Percentiles rank a stretch among this genome's conserved stretches.
Conservation (phyloP, 2,329 filamentous ascomycete species). For the Fusarium sp. region DNA sequence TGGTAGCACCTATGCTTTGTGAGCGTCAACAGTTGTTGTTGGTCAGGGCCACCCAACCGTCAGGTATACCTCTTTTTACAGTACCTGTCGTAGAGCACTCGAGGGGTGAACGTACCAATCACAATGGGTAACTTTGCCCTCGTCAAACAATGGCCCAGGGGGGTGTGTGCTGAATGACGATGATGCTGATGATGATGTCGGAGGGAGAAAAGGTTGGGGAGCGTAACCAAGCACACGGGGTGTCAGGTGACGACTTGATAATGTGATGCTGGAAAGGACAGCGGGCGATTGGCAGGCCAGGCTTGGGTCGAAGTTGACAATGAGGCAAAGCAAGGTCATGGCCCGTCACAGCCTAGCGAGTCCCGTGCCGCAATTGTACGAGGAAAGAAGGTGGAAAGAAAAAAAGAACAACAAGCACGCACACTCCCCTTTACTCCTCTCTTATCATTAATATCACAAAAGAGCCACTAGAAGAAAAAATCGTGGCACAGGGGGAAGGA, state of each 20-base stretch:
- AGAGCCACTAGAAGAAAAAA: slow-evolving; percentile 8
- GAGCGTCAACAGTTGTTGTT: background rate
- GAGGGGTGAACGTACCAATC: background rate
- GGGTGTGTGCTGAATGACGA: background rate
- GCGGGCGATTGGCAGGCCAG: background rate
- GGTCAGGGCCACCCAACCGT: background rate
- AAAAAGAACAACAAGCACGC: background rate
- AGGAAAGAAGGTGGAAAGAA: slow-evolving; percentile 5
- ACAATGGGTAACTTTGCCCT: slow-evolving; percentile 3
- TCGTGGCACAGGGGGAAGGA: slow-evolving; percentile 7
- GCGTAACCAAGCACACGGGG: slow-evolving; percentile 18
- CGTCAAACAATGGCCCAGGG: background rate
- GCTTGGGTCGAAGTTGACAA: background rate
- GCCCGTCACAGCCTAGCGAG: background rate
- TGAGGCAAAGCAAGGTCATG: slow-evolving; percentile 2
- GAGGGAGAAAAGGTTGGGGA: slow-evolving; percentile 7
- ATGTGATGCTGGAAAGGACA: slow-evolving; percentile 24
- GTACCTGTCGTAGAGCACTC: background rate
- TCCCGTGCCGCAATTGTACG: background rate
- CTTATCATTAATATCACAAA: background rate
- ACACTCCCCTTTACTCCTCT: background rate
- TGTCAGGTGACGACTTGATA: slow-evolving; percentile 34
- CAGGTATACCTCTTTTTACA: background rate
- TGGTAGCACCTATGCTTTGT: background rate
- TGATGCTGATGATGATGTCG: background rate